A percentile compares a stretch with the other conserved stretches of the same genome.
These are phyloP conservation scores for Helichrysum umbraculigerum DNA, from an alignment of 129 eudicot genomes.

Conservation along the genomic window DNA sequence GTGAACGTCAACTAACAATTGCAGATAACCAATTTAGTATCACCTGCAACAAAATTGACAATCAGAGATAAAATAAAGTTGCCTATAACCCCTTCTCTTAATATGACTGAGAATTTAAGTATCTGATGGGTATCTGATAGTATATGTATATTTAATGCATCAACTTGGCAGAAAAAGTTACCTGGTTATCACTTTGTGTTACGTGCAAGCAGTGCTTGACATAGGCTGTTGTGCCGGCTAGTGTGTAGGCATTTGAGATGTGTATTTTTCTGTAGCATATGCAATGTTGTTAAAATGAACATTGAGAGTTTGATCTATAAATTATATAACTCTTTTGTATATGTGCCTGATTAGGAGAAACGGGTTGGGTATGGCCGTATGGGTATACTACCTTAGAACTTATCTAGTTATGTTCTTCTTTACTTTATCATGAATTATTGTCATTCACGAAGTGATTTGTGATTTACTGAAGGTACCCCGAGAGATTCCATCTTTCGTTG, in stretches of 20 bases:
- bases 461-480: slow-evolving; percentile 27
- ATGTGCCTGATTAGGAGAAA: too few species aligned
- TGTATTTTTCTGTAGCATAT: too few species aligned
- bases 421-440: not conserved
- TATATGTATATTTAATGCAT: not conserved
- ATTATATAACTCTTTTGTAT: too few species aligned
- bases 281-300: too few species aligned
- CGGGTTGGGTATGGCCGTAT: too few species aligned
- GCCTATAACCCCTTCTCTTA: not conserved
- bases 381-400: not conserved
- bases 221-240: too few species aligned
- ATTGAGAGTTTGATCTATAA: too few species aligned
- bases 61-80: not conserved
- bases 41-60: too few species aligned
- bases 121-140: not conserved
- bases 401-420: not conserved
- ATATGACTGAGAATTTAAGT: not conserved
- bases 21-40: too few species aligned
- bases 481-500: not conserved
- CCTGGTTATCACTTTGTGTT: not conserved
- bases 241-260: too few species aligned
- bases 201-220: too few species aligned
- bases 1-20: too few species aligned
- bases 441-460: slow-evolving; percentile 35
- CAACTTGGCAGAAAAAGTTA: not conserved